phyloP scores from a whole-genome alignment of 768 basidiomycete genomes.

The Phlebiopsis gigantea region DNA sequence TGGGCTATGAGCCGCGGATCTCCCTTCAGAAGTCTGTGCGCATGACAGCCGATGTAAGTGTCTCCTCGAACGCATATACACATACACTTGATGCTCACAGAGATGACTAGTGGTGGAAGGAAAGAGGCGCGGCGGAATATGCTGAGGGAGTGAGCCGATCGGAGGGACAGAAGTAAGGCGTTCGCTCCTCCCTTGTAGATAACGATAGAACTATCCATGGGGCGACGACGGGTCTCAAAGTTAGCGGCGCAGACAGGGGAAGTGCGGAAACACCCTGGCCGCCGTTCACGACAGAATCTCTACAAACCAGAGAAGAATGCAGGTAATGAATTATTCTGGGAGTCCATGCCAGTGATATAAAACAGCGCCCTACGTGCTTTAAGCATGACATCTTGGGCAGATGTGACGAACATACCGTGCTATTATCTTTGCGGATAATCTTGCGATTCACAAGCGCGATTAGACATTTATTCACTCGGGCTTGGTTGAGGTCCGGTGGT shows the following conservation, averaged over 20 bases:
- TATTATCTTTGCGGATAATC: conserved; percentile 70
- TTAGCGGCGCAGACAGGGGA: no score
- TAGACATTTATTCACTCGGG: conserved; percentile 88
- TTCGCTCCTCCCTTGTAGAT: no score
- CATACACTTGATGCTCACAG: not conserved
- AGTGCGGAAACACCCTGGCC: no score
- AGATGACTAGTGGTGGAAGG: conserved; percentile 3
- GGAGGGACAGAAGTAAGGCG: no score
- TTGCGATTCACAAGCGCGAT: conserved; percentile 88
- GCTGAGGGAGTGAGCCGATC: no score
- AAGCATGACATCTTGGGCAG: not conserved
- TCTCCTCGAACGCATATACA: not conserved
- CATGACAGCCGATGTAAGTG: conserved; percentile 25
- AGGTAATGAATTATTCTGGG: conserved; percentile 24
- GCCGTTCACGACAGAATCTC: no score
- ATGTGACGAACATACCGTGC: conserved; percentile 21
- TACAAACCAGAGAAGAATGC: no score
- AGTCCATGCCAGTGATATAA: conserved; percentile 67
- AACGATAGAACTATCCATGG: no score
- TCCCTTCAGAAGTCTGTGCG: conserved; percentile 42
- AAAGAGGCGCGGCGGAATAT: not conserved
- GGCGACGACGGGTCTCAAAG: no score
- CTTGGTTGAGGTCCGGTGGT: conserved; percentile 82
- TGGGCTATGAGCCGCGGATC: conserved; percentile 47
- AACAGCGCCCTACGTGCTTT: conserved; percentile 46